phyloP scores from a whole-genome alignment of 2,329 filamentous ascomycete species.

The Aspergillus calidoustus region DNA sequence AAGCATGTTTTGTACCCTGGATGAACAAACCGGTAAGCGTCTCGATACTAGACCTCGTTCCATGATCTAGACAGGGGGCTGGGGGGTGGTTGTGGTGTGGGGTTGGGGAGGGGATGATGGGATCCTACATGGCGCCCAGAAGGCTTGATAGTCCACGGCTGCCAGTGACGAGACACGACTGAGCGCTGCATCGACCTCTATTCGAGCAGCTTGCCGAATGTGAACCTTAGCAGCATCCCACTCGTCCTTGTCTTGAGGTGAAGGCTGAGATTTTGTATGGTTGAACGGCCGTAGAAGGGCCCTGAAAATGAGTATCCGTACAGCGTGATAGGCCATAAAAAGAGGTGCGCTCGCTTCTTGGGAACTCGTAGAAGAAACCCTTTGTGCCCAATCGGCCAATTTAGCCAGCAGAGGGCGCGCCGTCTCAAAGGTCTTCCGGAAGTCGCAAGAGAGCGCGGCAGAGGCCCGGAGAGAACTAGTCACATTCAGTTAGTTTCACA shows the following conservation, averaged over 20 bases:
- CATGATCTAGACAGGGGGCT: too few relatives aligned
- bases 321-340: neutral
- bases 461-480: too few relatives aligned
- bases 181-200: neutral
- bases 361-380: neutral
- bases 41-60: too few relatives aligned
- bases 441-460: too few relatives aligned
- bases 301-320: neutral
- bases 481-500: too few relatives aligned
- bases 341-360: neutral
- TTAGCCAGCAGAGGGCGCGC: too few relatives aligned
- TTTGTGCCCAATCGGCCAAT: neutral
- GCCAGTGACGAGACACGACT: neutral
- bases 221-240: neutral
- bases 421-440: too few relatives aligned
- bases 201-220: neutral
- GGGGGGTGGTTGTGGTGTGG: too few relatives aligned
- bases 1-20: conserved; percentile 4
- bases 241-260: neutral
- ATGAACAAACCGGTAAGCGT: neutral
- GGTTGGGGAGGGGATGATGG: too few relatives aligned
- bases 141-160: neutral
- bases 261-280: neutral
- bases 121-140: neutral
- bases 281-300: neutral